Base-by-base conservation (phyloP, 208 protist species). In the Trypanosoma mega region DNA sequence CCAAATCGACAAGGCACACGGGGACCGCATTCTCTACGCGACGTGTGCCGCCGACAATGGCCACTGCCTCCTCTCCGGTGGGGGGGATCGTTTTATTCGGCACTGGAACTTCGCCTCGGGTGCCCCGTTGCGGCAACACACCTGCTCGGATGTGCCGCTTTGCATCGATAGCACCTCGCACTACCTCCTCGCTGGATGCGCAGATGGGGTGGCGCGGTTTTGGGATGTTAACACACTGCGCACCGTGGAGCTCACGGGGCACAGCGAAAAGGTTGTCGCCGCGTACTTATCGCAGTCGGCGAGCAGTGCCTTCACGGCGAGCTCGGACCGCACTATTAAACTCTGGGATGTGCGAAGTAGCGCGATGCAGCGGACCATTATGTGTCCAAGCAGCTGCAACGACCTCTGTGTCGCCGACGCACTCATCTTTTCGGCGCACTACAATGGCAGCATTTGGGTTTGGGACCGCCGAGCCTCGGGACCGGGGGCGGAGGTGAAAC, bases 241-340 rank as follows among this genome's bases (percentile, higher is more conserved):
- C 26, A 72, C 61, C 36, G 39, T 79, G 26, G 80, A 90, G 33
- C 74, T 90, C 41, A 71, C 77, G 4, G 83, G 83, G 14, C 83
- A 90, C 64, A 77, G 63, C 20, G 79, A 87, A 36, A 87, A 87
- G 51, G 63, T 90, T 4, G 80, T 87, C 9, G 63, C 83, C 7
- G 83, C 74, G 16, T 85, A 72, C 37, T 69, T 90, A 16, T 85
- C 83, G 34, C 50, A 63, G 45, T 77, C 77, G 8, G 77, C 61
- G n/a, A 68, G 77, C 21, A 70, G 67, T 67, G 83, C 76, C 46
- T 76, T 85, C 64, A 87, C 76, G 26, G 83, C 79, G 33, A 85
- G 76, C 66, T 79, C 79, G 3, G 83, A 90, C 63, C 71, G 74
- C 58, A 87, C 83, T 4, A 77, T 90, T 27, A 81, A 82, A 55